phyloP scores from a whole-genome alignment of 768 basidiomycete genomes.

The Tricholoma matsutake region DNA sequence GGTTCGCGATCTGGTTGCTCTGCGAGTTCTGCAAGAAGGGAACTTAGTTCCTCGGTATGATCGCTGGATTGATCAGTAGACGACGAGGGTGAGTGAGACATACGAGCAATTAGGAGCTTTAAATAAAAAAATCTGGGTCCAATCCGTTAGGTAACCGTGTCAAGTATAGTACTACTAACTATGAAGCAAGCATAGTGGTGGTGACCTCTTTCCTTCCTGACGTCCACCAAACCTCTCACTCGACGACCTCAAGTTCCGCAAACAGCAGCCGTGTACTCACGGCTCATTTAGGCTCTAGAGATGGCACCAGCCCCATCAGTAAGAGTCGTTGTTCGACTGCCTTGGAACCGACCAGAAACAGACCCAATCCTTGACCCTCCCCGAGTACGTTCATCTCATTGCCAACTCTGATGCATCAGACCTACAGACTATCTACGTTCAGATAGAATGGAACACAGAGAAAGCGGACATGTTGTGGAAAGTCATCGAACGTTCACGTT shows the following conservation, averaged over 20 bases:
- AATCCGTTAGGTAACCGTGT: background rate
- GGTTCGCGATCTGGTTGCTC: slow-evolving; percentile 36
- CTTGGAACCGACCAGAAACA: slow-evolving; percentile 71
- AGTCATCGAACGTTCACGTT: slow-evolving; percentile 75
- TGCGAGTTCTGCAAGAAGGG: slow-evolving; percentile 33
- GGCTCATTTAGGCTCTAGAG: background rate
- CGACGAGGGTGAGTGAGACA: slow-evolving; percentile 20
- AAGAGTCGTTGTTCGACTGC: slow-evolving; percentile 77
- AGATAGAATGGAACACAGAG: slow-evolving; percentile 85
- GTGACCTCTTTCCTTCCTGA: background rate
- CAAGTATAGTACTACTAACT: too few relatives aligned
- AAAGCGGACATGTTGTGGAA: slow-evolving; percentile 88
- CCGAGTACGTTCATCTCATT: slow-evolving; percentile 44
- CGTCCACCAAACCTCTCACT: background rate
- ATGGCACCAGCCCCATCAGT: slow-evolving; percentile 39
- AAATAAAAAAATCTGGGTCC: background rate
- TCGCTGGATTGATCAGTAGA: slow-evolving; percentile 15
- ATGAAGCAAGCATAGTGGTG: background rate
- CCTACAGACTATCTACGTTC: slow-evolving; percentile 13
- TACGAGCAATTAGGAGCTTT: slow-evolving; percentile 3
- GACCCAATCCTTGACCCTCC: slow-evolving; percentile 62
- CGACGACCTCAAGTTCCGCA: background rate
- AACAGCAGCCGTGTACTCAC: background rate
- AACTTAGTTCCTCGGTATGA: slow-evolving; percentile 28
- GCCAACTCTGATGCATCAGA: background rate